Evolutionary conservation across 257 asterid genomes (phyloP).

Genomic region (Buddleja alternifolia): DNA sequence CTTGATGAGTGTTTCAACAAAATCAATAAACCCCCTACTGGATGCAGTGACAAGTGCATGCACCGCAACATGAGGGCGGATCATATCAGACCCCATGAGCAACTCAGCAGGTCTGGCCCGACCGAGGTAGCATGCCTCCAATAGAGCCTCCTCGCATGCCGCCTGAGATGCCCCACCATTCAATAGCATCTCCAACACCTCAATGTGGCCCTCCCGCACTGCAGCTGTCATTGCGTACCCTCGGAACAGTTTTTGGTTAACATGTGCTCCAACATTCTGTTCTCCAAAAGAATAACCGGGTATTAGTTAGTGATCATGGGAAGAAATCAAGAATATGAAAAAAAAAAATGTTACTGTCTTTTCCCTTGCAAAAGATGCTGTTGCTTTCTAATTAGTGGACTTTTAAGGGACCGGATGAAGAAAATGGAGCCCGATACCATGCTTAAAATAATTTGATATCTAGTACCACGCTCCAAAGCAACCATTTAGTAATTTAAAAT

Average conservation of each 20-base stretch:
- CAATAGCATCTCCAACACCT: conserved; percentile 58
- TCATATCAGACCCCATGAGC: conserved; percentile 63
- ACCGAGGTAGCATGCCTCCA: conserved; percentile 71
- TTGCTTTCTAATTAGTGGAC: conserved; percentile 15
- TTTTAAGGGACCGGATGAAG: conserved; percentile 4
- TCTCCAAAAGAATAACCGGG: conserved; percentile 20
- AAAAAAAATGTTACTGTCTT: too few species aligned
- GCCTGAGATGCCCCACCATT: conserved; percentile 64
- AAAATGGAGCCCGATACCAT: conserved; percentile 17
- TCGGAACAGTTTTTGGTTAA: conserved; percentile 70
- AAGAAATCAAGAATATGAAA: not conserved
- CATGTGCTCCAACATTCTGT: conserved; percentile 66
- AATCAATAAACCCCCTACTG: conserved; percentile 59
- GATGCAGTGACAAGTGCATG: conserved; percentile 78
- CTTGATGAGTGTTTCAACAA: conserved; percentile 59
- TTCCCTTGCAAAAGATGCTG: not conserved
- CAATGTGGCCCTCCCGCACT: conserved; percentile 68
- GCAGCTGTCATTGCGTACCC: conserved; percentile 85
- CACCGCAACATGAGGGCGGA: conserved; percentile 74
- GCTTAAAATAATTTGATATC: conserved; percentile 16
- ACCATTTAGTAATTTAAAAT: conserved; percentile 7
- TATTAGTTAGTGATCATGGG: not conserved
- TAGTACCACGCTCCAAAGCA: conserved; percentile 37
- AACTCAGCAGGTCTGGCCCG: conserved; percentile 55
- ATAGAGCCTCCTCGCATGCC: conserved; percentile 79